A percentile compares a stretch with the other conserved stretches of the same genome.
phyloP scores from a whole-genome alignment of 2,329 filamentous ascomycete species.

The Septoria petroselini region DNA sequence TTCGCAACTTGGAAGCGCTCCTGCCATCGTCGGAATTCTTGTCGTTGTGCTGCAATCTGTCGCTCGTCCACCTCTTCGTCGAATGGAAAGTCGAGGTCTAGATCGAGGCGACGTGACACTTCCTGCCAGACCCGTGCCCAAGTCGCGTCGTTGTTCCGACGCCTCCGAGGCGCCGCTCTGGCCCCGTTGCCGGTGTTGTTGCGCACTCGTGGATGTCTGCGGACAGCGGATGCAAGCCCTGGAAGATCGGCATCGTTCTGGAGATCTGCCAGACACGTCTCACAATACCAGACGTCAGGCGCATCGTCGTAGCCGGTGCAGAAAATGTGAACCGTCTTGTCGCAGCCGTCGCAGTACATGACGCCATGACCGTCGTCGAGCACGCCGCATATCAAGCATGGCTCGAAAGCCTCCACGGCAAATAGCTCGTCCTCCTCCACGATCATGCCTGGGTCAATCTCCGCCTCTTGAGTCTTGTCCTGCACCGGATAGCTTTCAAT shows the following conservation, averaged over 20 bases:
- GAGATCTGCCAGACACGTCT: slow-evolving; percentile 60
- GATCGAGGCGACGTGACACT: slow-evolving; percentile 72
- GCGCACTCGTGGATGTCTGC: slow-evolving; percentile 29
- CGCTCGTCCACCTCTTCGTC: slow-evolving; percentile 65
- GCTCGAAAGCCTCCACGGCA: slow-evolving; percentile 60
- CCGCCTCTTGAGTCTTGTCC: slow-evolving; percentile 84
- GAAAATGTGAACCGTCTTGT: slow-evolving; percentile 85
- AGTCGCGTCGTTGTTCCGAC: slow-evolving; percentile 50
- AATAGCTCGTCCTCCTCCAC: slow-evolving; percentile 57
- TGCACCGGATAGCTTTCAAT: slow-evolving; percentile 64
- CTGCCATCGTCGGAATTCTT: slow-evolving; percentile 71
- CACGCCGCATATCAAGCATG: slow-evolving; percentile 80
- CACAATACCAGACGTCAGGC: slow-evolving; percentile 74
- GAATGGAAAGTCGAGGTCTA: slow-evolving; percentile 84
- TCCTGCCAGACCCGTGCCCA: slow-evolving; percentile 84
- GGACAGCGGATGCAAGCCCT: slow-evolving; percentile 29
- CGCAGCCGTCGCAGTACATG: slow-evolving; percentile 87
- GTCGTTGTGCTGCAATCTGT: slow-evolving; percentile 54
- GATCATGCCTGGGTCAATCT: slow-evolving; percentile 79
- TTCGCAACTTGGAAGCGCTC: slow-evolving; percentile 78
- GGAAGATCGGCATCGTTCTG: slow-evolving; percentile 32
- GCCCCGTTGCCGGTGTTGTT: slow-evolving; percentile 15
- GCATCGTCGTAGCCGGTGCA: slow-evolving; percentile 74
- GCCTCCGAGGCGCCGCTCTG: slow-evolving; percentile 22
- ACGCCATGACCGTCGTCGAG: slow-evolving; percentile 79